These are phyloP conservation scores for Geranium incanum DNA, from an alignment of 441 rosid genomes.

Conservation along the genomic window DNA sequence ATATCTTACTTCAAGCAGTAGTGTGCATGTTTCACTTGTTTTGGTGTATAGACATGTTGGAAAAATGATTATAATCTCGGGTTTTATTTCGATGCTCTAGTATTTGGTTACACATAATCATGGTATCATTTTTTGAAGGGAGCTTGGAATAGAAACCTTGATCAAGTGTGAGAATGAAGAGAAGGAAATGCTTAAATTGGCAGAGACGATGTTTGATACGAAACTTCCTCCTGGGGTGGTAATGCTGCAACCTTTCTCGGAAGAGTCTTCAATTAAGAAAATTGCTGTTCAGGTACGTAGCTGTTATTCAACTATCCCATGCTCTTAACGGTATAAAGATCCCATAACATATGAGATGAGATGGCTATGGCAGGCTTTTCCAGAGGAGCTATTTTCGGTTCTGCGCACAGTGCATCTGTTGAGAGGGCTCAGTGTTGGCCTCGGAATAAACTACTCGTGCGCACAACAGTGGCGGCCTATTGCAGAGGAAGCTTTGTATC, in stretches of 20 bases:
- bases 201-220: constrained; percentile 85
- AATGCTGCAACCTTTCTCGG: constrained; percentile 81
- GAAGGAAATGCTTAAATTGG: constrained; percentile 68
- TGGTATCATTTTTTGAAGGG: constrained; percentile 36
- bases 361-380: constrained; percentile 51
- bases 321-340: neutral
- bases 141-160: constrained; percentile 66
- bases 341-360: neutral
- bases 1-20: neutral
- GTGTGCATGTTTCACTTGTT: neutral
- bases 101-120: neutral
- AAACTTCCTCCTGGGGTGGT: constrained; percentile 74
- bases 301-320: neutral
- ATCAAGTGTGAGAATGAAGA: constrained; percentile 55
- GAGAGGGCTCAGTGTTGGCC: constrained; percentile 91
- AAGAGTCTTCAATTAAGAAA: constrained; percentile 75
- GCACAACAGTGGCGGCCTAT: constrained; percentile 84
- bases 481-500: constrained; percentile 72
- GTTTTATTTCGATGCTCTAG: neutral
- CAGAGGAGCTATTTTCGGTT: constrained; percentile 81
- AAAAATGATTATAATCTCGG: neutral
- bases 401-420: constrained; percentile 75
- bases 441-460: constrained; percentile 73
- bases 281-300: constrained; percentile 55
- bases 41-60: neutral